A percentile compares a stretch with the other conserved stretches of the same genome.
These are phyloP conservation scores for Botryotinia calthae DNA, from an alignment of 2,329 filamentous ascomycete species.

Conservation along the genomic window DNA sequence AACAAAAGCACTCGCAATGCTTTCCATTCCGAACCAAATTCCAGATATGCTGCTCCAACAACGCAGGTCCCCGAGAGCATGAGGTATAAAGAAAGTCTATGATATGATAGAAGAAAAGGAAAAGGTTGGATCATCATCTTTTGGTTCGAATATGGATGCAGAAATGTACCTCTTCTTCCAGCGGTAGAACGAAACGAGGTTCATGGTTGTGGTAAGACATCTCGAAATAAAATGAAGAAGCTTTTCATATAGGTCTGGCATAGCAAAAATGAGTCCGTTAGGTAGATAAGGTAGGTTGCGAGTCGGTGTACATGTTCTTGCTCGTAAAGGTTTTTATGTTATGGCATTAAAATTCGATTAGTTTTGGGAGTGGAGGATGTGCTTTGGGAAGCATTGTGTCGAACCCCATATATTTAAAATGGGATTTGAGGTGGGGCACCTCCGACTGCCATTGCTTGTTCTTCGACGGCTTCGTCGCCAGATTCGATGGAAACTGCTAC, in stretches of 20 bases:
- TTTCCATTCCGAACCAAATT: conserved; percentile 7
- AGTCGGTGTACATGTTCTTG: conserved; percentile 24
- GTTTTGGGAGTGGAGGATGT: conserved; percentile 23
- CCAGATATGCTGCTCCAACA: conserved; percentile 19
- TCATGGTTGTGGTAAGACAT: conserved; percentile 35
- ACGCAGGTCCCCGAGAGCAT: not conserved
- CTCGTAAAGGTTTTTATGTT: conserved; percentile 19
- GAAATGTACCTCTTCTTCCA: conserved; percentile 14
- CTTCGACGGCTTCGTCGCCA: conserved; percentile 79
- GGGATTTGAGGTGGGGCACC: conserved; percentile 55
- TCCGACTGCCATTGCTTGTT: conserved; percentile 66
- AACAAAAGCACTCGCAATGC: conserved; percentile 18
- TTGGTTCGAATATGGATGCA: not conserved
- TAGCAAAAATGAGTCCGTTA: conserved; percentile 22
- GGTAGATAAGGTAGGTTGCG: conserved; percentile 1
- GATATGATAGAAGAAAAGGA: conserved; percentile 11
- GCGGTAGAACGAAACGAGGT: conserved; percentile 21
- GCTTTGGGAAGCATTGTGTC: conserved; percentile 10
- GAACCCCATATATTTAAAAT: conserved; percentile 51
- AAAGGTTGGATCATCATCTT: conserved; percentile 6
- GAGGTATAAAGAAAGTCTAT: conserved; percentile 24
- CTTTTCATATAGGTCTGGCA: conserved; percentile 25
- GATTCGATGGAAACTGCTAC: conserved; percentile 90
- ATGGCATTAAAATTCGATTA: conserved; percentile 36
- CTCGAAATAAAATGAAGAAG: conserved; percentile 29